These are phyloP conservation scores for Beauveria medogensis DNA, from an alignment of 2,329 filamentous ascomycete species.

Conservation along the genomic window DNA sequence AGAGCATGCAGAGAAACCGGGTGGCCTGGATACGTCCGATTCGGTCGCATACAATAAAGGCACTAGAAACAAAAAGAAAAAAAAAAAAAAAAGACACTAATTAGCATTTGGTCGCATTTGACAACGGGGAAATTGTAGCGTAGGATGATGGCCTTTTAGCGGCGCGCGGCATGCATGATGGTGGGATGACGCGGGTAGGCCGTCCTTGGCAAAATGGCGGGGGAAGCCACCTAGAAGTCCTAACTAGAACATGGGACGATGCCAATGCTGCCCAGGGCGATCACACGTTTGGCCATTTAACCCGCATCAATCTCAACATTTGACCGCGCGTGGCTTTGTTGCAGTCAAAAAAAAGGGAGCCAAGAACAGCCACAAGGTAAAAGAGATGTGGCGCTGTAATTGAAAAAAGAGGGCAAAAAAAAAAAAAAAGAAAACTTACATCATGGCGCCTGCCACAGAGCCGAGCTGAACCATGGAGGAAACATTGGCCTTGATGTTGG, in stretches of 20 bases:
- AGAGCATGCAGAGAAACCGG: slow-evolving; percentile 46
- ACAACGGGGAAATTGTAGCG: not conserved
- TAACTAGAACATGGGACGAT: not conserved
- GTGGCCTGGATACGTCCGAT: slow-evolving; percentile 58
- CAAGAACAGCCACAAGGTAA: too few species aligned
- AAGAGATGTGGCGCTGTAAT: too few species aligned
- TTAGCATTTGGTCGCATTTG: slow-evolving; percentile 2
- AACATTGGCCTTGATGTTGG: slow-evolving; percentile 68
- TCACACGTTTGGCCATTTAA: not conserved
- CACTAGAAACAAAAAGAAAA: slow-evolving; percentile 37
- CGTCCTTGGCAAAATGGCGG: slow-evolving; percentile 4
- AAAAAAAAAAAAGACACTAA: not conserved
- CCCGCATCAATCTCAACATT: not conserved
- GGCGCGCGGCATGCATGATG: not conserved
- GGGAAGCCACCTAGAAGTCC: not conserved
- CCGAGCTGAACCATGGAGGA: slow-evolving; percentile 77
- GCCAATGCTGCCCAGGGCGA: slow-evolving; percentile 2
- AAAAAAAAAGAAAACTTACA: slow-evolving; percentile 24
- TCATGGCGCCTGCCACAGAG: slow-evolving; percentile 61
- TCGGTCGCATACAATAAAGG: slow-evolving; percentile 50
- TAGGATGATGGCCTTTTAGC: not conserved
- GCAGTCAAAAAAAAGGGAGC: too few species aligned
- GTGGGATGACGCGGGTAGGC: not conserved
- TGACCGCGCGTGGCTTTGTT: too few species aligned
- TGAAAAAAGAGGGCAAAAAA: not conserved